Percentiles rank a stretch among this genome's conserved stretches.
Evolutionary conservation across 2,329 filamentous ascomycete species (phyloP).

Genomic region (Phyllosticta citriasiana): DNA sequence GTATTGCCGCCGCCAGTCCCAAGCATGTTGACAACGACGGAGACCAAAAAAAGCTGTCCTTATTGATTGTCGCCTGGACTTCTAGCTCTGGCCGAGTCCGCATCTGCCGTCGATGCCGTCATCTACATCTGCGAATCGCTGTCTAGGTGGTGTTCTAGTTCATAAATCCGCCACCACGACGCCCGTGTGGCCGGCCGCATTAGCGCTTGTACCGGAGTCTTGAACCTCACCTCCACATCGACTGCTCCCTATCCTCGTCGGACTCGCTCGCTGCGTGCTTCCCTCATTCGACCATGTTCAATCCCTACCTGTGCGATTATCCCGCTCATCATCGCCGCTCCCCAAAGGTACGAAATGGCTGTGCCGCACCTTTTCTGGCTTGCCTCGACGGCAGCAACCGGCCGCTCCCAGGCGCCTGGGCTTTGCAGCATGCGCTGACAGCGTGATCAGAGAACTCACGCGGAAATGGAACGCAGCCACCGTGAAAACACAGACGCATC

Average conservation of each 20-base stretch:
- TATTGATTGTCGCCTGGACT: too few species aligned
- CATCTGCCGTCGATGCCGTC: too few species aligned
- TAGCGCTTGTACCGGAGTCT: constrained; percentile 4
- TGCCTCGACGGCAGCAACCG: not conserved
- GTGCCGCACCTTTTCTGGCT: not conserved
- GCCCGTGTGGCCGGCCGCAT: constrained; percentile 3
- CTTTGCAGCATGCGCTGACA: constrained; percentile 6
- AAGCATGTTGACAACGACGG: too few species aligned
- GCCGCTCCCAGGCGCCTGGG: not conserved
- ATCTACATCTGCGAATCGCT: too few species aligned
- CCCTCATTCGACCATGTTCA: constrained; percentile 1
- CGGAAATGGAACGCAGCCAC: constrained; percentile 23
- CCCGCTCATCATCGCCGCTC: constrained; percentile 13
- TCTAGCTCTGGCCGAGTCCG: too few species aligned
- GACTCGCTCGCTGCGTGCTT: not conserved
- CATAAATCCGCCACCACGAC: constrained; percentile 10
- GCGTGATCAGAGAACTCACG: constrained; percentile 22
- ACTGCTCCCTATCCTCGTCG: not conserved
- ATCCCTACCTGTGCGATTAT: not conserved
- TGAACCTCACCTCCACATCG: constrained; percentile 1
- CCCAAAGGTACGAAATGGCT: constrained; percentile 12
- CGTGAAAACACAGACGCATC: constrained; percentile 20
- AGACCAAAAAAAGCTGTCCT: too few species aligned
- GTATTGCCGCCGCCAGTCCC: too few species aligned
- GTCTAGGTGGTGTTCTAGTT: not conserved